Percentiles rank a stretch among this genome's conserved stretches.
These are phyloP conservation scores for Wallacemonas rigidus DNA, from an alignment of 208 protist genomes.

Conservation along the genomic window DNA sequence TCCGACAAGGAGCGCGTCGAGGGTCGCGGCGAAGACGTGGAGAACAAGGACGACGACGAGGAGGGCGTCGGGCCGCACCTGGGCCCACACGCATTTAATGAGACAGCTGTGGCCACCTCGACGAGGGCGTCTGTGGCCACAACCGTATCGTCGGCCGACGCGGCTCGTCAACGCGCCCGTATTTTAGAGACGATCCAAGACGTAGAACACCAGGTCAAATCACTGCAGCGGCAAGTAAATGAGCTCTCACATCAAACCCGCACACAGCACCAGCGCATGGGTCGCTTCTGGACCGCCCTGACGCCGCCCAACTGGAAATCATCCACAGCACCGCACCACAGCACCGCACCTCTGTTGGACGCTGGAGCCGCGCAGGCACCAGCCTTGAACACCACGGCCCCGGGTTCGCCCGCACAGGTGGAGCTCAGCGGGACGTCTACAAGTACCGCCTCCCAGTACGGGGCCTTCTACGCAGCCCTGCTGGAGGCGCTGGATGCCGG, in stretches of 20 bases:
- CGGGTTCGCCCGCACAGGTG: constrained; percentile 1
- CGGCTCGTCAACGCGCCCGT: constrained; percentile 35
- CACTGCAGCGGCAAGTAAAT: constrained; percentile 49
- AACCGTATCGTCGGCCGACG: constrained; percentile 13
- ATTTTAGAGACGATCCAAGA: constrained; percentile 53
- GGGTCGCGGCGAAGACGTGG: not conserved
- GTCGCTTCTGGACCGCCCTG: constrained; percentile 31
- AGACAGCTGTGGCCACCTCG: constrained; percentile 3
- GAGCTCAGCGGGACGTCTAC: not conserved
- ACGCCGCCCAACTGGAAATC: not conserved
- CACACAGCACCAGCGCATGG: constrained; percentile 25
- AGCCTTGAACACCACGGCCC: not conserved
- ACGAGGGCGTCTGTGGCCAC: not conserved
- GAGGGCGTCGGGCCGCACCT: constrained; percentile 3
- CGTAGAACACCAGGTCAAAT: constrained; percentile 53
- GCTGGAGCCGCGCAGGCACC: not conserved
- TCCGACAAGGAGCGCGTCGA: too few relatives aligned
- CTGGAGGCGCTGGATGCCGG: constrained; percentile 24
- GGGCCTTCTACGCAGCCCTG: constrained; percentile 20
- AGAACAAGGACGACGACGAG: constrained; percentile 8
- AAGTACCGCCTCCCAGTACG: not conserved
- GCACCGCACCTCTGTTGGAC: not conserved
- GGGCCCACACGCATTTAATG: not conserved
- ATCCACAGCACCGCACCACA: not conserved
- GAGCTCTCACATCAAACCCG: constrained; percentile 36